Evolutionary conservation across 2,329 filamentous ascomycete genomes (phyloP), one percentile per base, ranked within the genome.

Genomic region (Monosporascus sp.): DNA sequence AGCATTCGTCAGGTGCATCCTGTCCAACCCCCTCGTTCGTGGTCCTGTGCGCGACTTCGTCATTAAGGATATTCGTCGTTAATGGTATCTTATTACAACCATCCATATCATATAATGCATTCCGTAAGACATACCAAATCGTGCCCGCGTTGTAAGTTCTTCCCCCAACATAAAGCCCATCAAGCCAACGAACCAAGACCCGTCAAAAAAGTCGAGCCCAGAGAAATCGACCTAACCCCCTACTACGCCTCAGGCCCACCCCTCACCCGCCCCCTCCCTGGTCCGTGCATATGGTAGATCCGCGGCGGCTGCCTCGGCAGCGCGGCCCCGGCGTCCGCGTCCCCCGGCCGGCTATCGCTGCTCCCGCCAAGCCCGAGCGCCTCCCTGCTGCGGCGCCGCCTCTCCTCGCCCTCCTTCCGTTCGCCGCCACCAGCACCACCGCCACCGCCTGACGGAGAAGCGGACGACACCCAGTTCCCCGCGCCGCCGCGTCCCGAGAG

Each of bases 401-500:
- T 58, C 54, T 64, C 65, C 17, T 53, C 49, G 45, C 61, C 60
- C 20, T 39, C 37, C 37, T 8, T 8, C 17, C 6, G 18, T 39
- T 39, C 37, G 18, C 48, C 41, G n/a, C 53, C 27, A 44, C 52
- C 38, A 18, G 5, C 39, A 22, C 41, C 20, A 18, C 36, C 62
- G 69, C 48, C 54, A 55, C 57, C 22, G 54, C 51, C 25, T 3
- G 14, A 22, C 11, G 31, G 11, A 38, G 47, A 25, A 6, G 47
- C 4, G 11, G 47, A 7, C 25, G 25, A 18, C 14, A 51, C 62
- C 70, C 76, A 84, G 65, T 83, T 84, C 2, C 81, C 82, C 1
- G 79, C 79, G n/a, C 81, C 81, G 24, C 81, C 82, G 5, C 81
- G 74, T 0, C 82, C 81, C 6, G 68, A 67, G 47, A 67, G 57